A percentile compares a stretch with the other conserved stretches of the same genome.
phyloP scores from a whole-genome alignment of 768 basidiomycete species.

The Sarcodon aspratus region DNA sequence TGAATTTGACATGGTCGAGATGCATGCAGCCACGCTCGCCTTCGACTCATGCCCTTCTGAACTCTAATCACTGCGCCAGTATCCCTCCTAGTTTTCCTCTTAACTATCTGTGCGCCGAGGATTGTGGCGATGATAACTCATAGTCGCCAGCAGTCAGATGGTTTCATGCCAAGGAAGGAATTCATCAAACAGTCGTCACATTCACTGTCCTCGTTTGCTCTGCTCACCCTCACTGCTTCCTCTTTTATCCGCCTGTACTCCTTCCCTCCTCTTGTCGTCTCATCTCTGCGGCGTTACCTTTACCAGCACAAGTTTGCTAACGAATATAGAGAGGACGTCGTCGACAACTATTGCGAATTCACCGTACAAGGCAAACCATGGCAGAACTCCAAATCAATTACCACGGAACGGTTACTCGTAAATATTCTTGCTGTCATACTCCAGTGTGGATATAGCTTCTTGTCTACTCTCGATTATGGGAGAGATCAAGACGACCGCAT shows the following conservation, averaged over 20 bases:
- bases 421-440: constrained; percentile 55
- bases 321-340: constrained; percentile 40
- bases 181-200: constrained; percentile 49
- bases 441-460: constrained; percentile 48
- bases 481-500: constrained; percentile 66
- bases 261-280: constrained; percentile 43
- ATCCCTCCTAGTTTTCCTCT: no score
- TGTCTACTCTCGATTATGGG: constrained; percentile 69
- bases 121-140: no score
- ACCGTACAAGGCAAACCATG: constrained; percentile 61
- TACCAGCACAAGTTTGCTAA: constrained; percentile 32
- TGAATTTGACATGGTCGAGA: no score
- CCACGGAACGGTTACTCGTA: constrained; percentile 58
- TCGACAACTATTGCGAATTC: constrained; percentile 56
- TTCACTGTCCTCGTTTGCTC: constrained; percentile 48
- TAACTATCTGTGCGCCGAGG: no score
- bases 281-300: constrained; percentile 43
- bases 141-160: neutral
- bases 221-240: constrained; percentile 57
- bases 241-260: constrained; percentile 60
- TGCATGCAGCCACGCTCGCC: no score
- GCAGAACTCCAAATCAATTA: constrained; percentile 53
- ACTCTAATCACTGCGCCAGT: no score
- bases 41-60: no score
- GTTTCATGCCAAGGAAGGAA: constrained; percentile 59